Conservation (phyloP, 2,329 filamentous ascomycete species). For the Gnomoniopsis sp. region DNA sequence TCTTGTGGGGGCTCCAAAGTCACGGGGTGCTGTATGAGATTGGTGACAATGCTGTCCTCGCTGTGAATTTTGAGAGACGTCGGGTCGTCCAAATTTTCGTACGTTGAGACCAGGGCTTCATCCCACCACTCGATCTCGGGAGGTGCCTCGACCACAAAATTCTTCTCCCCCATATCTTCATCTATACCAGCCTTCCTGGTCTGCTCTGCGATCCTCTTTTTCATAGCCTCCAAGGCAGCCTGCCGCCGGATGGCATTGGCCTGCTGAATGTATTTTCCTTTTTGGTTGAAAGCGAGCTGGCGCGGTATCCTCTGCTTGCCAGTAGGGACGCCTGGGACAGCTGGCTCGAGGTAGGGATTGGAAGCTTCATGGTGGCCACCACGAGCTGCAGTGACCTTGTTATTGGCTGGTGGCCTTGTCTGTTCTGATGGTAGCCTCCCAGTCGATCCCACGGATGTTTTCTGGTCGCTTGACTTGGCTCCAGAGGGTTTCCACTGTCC, state of each 20-base stretch:
- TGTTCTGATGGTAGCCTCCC: constrained; percentile 23
- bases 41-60: constrained; percentile 82
- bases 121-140: constrained; percentile 98
- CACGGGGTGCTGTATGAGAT: constrained; percentile 90
- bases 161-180: constrained; percentile 85
- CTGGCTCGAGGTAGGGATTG: constrained; percentile 83
- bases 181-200: constrained; percentile 90
- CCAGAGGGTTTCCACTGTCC: constrained; percentile 41
- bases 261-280: constrained; percentile 96
- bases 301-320: constrained; percentile 66
- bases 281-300: constrained; percentile 85
- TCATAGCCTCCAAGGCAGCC: constrained; percentile 88
- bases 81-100: constrained; percentile 65
- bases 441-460: constrained; percentile 26
- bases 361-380: not conserved
- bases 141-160: constrained; percentile 78
- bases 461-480: constrained; percentile 33
- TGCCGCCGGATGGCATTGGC: constrained; percentile 85
- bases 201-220: constrained; percentile 84
- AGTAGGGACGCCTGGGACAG: constrained; percentile 62
- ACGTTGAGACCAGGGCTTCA: constrained; percentile 76
- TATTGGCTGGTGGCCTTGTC: constrained; percentile 16
- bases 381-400: constrained; percentile 4
- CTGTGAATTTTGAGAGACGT: constrained; percentile 69
- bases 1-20: constrained; percentile 89